phyloP scores from a whole-genome alignment of 768 basidiomycete genomes.

The Astraeus odoratus region DNA sequence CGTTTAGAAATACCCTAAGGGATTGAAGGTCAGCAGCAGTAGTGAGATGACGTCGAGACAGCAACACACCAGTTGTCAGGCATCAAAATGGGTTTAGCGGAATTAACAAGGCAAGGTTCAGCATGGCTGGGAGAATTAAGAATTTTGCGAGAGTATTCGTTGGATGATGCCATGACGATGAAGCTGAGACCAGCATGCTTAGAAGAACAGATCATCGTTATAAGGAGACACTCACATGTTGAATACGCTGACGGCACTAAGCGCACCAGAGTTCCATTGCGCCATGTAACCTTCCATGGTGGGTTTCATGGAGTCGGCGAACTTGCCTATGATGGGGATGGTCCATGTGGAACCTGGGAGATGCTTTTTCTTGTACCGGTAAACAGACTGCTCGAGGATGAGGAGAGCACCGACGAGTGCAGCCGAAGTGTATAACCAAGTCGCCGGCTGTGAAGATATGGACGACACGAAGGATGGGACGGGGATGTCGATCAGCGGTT shows the following conservation, averaged over 20 bases:
- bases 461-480: conserved; percentile 39
- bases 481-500: conserved; percentile 37
- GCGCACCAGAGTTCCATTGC: conserved; percentile 86
- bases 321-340: conserved; percentile 96
- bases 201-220: conserved; percentile 1
- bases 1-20: conserved; percentile 93
- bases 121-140: conserved; percentile 89
- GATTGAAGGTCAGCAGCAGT: neutral
- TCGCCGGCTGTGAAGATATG: conserved; percentile 15
- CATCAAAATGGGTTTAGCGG: conserved; percentile 80
- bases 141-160: conserved; percentile 90
- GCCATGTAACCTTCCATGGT: conserved; percentile 87
- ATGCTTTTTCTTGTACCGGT: conserved; percentile 81
- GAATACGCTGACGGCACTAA: conserved; percentile 91
- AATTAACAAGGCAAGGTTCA: conserved; percentile 90
- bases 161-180: conserved; percentile 96
- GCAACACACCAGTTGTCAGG: conserved; percentile 76
- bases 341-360: conserved; percentile 89
- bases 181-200: conserved; percentile 52
- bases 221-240: conserved; percentile 69
- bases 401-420: conserved; percentile 71
- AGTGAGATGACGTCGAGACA: neutral
- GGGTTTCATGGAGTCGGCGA: conserved; percentile 86
- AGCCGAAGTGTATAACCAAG: conserved; percentile 64
- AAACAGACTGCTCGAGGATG: conserved; percentile 80